Base-by-base conservation (phyloP, 371 early-diverging fungal genomes). In the Apophysomyces elegans region DNA sequence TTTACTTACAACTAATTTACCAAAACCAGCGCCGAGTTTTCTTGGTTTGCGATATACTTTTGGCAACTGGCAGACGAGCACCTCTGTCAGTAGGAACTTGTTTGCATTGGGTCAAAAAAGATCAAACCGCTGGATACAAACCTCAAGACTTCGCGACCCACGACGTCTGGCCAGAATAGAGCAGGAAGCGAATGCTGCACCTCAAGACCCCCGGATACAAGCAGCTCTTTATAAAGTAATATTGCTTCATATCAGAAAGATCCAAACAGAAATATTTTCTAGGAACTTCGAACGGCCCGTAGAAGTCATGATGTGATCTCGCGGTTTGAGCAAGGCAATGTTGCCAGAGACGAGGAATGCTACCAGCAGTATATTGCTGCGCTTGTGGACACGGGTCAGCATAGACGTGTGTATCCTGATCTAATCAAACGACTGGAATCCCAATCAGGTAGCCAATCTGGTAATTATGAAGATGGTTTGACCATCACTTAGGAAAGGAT, bases 141-240 rank as follows among this genome's bases (percentile, higher is more conserved):
- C 41, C 5, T 5, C 12, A 21, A 37, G 59, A 39, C 39, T 41
- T 14, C 65, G 65, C 12, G 69, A 84, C 61, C 80, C 78, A 26
- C 76, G 85, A 43, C 74, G 82, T 63, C 71, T 92, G 11, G 79
- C 76, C 18, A 77, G 79, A 39, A 69, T 92, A 13, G 89, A 89
- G 60, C 56, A 79, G n/a, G 87, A 88, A 21, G 91, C 93, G 1
- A 79, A 87, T 59, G 79, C 83, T 7, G 71, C 76, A 46, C 79
- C 86, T 13, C 68, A 73, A 61, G 84, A 91, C 67, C 69, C 90
- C 2, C 59, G 68, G 9, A 80, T 79, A 7, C 93, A 93, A 62
- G 84, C 89, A 21, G 86, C 78, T 18, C 80, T 89, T 41, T 90
- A 89, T 79, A 81, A 83, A 81, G 90, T 88, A 73, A 63, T 56